Conservation (phyloP, 2,329 filamentous ascomycete genomes). For the Pseudogymnoascus sp. region DNA sequence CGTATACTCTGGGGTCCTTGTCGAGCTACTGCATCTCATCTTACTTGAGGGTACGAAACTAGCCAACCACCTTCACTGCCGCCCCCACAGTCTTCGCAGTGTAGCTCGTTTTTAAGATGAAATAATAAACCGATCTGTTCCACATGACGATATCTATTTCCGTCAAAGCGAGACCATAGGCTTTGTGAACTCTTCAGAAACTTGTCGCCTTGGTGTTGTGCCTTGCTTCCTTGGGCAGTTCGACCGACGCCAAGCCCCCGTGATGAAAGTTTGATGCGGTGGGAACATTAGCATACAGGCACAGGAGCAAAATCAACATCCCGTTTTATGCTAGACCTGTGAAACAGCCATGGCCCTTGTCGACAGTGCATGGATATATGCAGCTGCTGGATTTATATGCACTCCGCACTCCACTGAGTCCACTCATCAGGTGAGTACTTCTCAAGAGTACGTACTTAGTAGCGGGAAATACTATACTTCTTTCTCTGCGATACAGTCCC, state of each 20-base stretch:
- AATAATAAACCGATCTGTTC: conserved; percentile 2
- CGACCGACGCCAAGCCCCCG: background rate
- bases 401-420: background rate
- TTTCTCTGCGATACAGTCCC: background rate
- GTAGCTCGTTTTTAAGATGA: background rate
- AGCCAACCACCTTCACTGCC: background rate
- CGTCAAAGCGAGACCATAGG: background rate
- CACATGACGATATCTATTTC: conserved; percentile 6
- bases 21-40: conserved; percentile 7
- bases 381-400: conserved; percentile 1
- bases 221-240: background rate
- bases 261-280: background rate
- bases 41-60: background rate
- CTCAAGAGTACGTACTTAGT: background rate
- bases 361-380: background rate
- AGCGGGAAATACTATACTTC: background rate
- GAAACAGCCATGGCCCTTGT: background rate
- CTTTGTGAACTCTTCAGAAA: background rate
- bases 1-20: background rate
- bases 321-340: background rate
- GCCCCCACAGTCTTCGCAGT: background rate
- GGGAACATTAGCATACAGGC: background rate
- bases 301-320: background rate
- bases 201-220: background rate
- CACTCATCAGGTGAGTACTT: background rate